A percentile compares a stretch with the other conserved stretches of the same genome.
phyloP scores from a whole-genome alignment of 1,139 yeast species.

The Zhuliangozyma parablackwelliae region DNA sequence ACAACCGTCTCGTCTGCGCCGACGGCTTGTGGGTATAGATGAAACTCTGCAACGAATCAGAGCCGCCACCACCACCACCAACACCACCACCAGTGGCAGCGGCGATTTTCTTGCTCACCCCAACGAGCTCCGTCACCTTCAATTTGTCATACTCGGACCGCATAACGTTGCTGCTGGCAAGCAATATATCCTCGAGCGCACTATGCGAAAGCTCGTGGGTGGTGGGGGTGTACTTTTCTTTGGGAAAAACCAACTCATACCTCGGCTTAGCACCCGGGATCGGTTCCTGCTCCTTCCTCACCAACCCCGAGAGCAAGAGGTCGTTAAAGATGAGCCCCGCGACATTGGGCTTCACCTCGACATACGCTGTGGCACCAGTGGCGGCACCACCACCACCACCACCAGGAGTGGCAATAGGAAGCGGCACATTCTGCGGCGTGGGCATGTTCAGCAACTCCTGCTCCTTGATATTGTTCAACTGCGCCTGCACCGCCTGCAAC shows the following conservation, averaged over 20 bases:
- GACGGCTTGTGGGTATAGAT: conserved; percentile 31
- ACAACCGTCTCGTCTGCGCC: conserved; percentile 24
- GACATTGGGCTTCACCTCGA: conserved; percentile 7
- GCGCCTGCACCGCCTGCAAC: conserved; percentile 36
- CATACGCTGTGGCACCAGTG: conserved; percentile 1
- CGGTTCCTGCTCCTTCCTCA: conserved; percentile 39
- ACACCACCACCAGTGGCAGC: conserved; percentile 6
- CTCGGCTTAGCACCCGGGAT: conserved; percentile 39
- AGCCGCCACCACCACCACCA: neutral
- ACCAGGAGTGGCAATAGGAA: conserved; percentile 1
- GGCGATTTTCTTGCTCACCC: conserved; percentile 17
- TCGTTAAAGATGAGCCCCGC: conserved; percentile 24
- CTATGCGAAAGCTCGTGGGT: conserved; percentile 18
- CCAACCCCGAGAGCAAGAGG: conserved; percentile 35
- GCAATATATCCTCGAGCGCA: conserved; percentile 32
- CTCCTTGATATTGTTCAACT: conserved; percentile 24
- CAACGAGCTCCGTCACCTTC: conserved; percentile 25
- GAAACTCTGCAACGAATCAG: conserved; percentile 30
- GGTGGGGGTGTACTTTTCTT: conserved; percentile 22
- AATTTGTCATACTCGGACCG: conserved; percentile 30
- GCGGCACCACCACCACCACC: neutral
- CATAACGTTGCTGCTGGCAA: conserved; percentile 16
- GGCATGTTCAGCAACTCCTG: conserved; percentile 23
- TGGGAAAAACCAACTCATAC: conserved; percentile 36
- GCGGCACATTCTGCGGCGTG: conserved; percentile 10